Base-by-base conservation (phyloP, 139 green algal genomes). In the Chlamydomonas schloesseri region DNA sequence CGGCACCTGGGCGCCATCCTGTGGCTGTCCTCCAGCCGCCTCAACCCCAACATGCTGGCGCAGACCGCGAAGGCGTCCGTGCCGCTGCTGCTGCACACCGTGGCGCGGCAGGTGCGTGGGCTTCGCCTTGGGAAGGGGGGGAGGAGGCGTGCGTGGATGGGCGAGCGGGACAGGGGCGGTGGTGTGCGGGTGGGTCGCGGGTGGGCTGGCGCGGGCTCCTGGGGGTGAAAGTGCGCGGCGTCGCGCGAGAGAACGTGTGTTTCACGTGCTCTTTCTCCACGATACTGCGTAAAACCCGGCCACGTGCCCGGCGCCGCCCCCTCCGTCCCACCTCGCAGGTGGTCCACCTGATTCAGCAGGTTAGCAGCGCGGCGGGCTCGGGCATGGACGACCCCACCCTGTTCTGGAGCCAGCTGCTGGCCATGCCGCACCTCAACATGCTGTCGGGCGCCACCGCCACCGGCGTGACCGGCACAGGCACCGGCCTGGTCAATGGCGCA, bases 1-100 rank as follows among this genome's bases (percentile, higher is more conserved):
- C 69, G 55, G 53, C 64, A 87, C 67, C 65, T 90, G 72, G 87
- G 79, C 24, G 72, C 80, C 80, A 87, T 90, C 73, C 67, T 90
- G 47, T 90, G 87, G 87, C 65, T 90, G 26, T 90, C 87, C 50
- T 74, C 55, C 86, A 70, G 78, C 14, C 69, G 78, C 14, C 86
- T 90, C 60, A 90, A 82, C 46, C 57, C 78, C 33, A 83, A 74
- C 53, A 82, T 87, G 78, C 33, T 90, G 42, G 78, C 78, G 20
- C 86, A 90, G 79, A 77, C 71, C 50, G 79, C 79, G 29, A 90
- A 87, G 86, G 60, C 86, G 2, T 70, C 58, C 0, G 86, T 90
- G 18, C 86, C 86, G 62, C 60, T 83, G n/a, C 58, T 90, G 60
- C 71, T 90, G 70, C 71, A 87, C 57, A 75, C 77, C 4, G 78